Evolutionary conservation across 441 rosid genomes (phyloP), one percentile per base, ranked within the genome.

Genomic region (Pelargonium cotyledonis): DNA sequence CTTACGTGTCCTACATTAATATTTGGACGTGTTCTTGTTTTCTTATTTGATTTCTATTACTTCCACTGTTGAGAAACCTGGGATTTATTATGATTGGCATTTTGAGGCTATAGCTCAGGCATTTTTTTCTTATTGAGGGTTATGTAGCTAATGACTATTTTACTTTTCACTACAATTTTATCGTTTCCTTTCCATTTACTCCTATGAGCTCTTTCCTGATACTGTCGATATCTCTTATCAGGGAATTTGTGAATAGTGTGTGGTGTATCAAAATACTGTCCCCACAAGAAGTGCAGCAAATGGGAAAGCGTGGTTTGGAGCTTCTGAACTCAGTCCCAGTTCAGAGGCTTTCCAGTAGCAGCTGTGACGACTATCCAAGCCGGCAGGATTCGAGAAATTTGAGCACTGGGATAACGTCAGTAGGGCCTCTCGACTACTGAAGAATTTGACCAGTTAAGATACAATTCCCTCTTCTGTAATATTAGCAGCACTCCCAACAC

Each of bases 211-310:
- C 6, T 15, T 14, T 46, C 23, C 70, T 78, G 67, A 78, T 67
- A 64, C 21, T 57, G 35, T n/a, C 38, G 8, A 9, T 76, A 6
- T 41, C 40, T 67, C 62, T 16, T 43, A 35, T 65, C 94, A 96
- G 99, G 92, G 99, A 89, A 78, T 96, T 96, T 71, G 98, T 93
- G 61, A 96, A 86, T 83, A 91, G 91, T 1, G 99, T 96, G 72
- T 89, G 96, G 96, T 96, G 90, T 77, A 96, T 96, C 65, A 96
- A 91, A 79, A 93, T 96, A 77, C 86, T 96, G 10, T 96, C 99
- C 47, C 96, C 94, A 1, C 93, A 87, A 72, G 99, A 96, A 81
- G 89, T 96, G 81, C 95, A 91, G 74, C 91, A 88, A 76, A 96
- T 92, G 99, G 99, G 98, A 8, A 93, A 88, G 77, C 85, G 78